Evolutionary conservation across 192 early-diverging fungal genomes (phyloP), one percentile per base, ranked within the genome.

Genomic region (Funneliformis mosseae): DNA sequence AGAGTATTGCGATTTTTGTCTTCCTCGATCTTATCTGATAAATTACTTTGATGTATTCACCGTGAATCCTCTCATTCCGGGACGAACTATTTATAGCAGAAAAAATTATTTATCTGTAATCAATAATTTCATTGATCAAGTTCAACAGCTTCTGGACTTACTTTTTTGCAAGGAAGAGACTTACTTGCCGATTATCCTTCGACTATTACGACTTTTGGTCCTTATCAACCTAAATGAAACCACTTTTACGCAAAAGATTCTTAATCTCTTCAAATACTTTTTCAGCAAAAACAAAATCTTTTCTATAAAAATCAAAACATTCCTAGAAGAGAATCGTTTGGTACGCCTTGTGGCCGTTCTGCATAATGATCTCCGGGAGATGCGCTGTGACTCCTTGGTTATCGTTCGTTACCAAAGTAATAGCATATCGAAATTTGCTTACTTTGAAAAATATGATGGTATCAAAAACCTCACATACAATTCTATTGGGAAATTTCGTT

Each of bases 401-500:
- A 45, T 78, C 28, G 76, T 78, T 1, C 16, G 67, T 46, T 48
- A 78, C 18, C 11, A 64, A 14, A 14, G 1, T 18, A 41, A 43
- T 66, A 39, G 43, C 0, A 33, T 33, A 33, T 33, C 33, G 28
- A 78, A 33, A 45, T 48, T 48, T 78, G 27, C 21, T n/a, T 16
- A 23, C 41, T 64, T 21, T 7, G 76, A 66, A 9, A 46, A 25
- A 38, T 18, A 41, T 77, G 76, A 41, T 77, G 76, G 46, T 2
- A 60, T 63, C 14, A 10, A 27, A 9, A 78, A 48, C 25, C 61
- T 78, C 48, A 46, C 5, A 63, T 78, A 67, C 25, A 64, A 21
- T 38, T 46, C 62, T 66, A 27, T 23, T 64, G 42, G 67, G 28
- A 41, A n/a, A 78, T 78, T 78, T 46, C 62, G 27, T 46, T 78